These are phyloP conservation scores for Candida chilensis DNA, from an alignment of 805 yeast species.

Conservation along the genomic window DNA sequence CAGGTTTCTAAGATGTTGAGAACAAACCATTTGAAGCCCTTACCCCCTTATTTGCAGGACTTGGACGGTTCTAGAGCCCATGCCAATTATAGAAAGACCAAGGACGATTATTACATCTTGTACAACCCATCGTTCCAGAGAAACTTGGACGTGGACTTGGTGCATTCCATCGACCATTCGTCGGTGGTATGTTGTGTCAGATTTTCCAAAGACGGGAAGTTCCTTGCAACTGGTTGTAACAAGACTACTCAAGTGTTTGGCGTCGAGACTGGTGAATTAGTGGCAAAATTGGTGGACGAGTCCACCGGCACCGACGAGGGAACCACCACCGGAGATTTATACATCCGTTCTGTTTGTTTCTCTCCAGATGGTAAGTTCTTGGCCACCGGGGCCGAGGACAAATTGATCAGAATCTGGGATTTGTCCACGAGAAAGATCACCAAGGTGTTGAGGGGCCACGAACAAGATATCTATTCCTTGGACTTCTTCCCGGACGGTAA, in stretches of 20 bases:
- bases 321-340: constrained; percentile 71
- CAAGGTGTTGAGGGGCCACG: constrained; percentile 85
- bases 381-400: constrained; percentile 92
- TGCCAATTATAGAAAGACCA: constrained; percentile 72
- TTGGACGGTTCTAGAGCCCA: constrained; percentile 73
- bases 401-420: constrained; percentile 93
- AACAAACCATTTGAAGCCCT: constrained; percentile 59
- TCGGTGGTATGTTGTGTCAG: constrained; percentile 96
- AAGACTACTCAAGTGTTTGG: constrained; percentile 91
- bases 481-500: constrained; percentile 94
- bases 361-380: constrained; percentile 90
- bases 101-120: constrained; percentile 76
- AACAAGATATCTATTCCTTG: constrained; percentile 93
- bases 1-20: constrained; percentile 25
- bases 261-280: constrained; percentile 83
- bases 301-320: constrained; percentile 34
- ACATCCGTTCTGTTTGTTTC: constrained; percentile 92
- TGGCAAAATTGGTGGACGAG: constrained; percentile 83
- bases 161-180: constrained; percentile 84
- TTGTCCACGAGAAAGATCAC: constrained; percentile 77
- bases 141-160: constrained; percentile 74
- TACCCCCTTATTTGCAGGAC: constrained; percentile 74
- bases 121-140: constrained; percentile 75
- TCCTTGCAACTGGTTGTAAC: constrained; percentile 94
- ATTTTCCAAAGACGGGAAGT: constrained; percentile 85